These are phyloP conservation scores for Mycena indigotica DNA, from an alignment of 768 basidiomycete genomes.

Conservation along the genomic window DNA sequence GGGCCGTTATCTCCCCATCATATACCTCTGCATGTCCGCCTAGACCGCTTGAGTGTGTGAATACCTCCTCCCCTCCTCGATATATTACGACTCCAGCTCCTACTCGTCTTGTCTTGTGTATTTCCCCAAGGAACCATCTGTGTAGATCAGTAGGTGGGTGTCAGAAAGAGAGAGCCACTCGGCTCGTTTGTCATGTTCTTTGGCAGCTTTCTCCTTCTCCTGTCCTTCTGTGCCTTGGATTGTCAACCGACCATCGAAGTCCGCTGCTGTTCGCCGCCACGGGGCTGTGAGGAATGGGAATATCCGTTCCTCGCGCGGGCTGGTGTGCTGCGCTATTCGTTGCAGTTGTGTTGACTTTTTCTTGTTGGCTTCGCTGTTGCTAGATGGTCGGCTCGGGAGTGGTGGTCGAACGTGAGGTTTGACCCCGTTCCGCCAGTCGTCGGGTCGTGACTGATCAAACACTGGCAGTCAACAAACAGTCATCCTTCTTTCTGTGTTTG, in stretches of 20 bases:
- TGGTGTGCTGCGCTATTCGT: not conserved
- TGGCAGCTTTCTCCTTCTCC: not conserved
- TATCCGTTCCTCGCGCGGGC: not conserved
- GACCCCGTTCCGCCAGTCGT: no score
- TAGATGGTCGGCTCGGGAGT: not conserved
- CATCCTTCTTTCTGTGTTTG: no score
- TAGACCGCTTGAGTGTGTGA: not conserved
- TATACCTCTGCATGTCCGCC: no score
- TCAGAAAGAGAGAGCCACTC: not conserved
- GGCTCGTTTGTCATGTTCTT: not conserved
- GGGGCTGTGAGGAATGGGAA: not conserved
- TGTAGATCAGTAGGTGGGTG: conserved; percentile 5
- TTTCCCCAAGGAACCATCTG: conserved; percentile 3
- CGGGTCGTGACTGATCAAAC: no score
- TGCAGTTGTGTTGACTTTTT: not conserved
- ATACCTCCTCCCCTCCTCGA: not conserved
- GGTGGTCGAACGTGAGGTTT: not conserved
- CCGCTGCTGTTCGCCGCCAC: not conserved
- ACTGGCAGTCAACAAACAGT: no score
- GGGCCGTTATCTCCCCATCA: not conserved
- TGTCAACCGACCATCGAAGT: not conserved
- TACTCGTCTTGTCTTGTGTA: conserved; percentile 1
- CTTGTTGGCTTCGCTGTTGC: not conserved
- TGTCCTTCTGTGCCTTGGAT: not conserved
- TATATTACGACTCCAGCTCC: conserved; percentile 5